Base-by-base conservation (phyloP, 768 basidiomycete genomes). In the Calvatia gigantea region DNA sequence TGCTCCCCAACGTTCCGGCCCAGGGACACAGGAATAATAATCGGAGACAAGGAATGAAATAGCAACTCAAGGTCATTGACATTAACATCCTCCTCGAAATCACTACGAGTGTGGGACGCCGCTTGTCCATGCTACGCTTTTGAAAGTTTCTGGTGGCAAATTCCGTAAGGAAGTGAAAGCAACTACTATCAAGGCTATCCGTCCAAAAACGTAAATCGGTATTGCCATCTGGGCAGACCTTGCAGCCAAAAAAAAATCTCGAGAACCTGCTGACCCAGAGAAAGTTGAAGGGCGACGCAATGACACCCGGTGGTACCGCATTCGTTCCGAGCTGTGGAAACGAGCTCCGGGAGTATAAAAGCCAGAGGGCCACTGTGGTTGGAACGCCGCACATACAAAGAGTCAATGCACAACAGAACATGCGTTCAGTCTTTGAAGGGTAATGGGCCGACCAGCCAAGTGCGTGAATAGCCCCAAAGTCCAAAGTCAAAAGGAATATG, bases 401-500 rank as follows among this genome's bases (percentile, higher is more conserved):
- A 5, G 41, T 46, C 2, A 52, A 49, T 15, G 47, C 49, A 15
- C 49, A 32, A 52, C 62, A 63, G 4, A 63, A 17, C n/a, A 39
- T 41, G 1, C 47, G 32, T 21, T 63, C 62, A 6, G 31, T 35
- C 2, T 35, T 2, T 3, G 62, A 48, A 2, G 61, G 51, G 25
- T 62, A 64, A 15, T 55, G 32, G 25, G 56, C 56, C 6, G 50
- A 45, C 60, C 60, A 62, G 2, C 56, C 60, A 9, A 60, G 51
- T 37, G 53, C 59, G 33, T 64, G 61, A 3, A 64, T 57, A 1
- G 60, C 56, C 0, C 64, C 64, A 39, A 63, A 65, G 1, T 60
- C 44, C 14, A 56, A 32, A 1, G 58, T 46, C 17, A 52, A 43
- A 25, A 41, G 28, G 31, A 43, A 56, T 12, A 37, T 39, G 7